These are phyloP conservation scores for Fabrea salina DNA, from an alignment of 169 alveolate species.

Conservation along the genomic window DNA sequence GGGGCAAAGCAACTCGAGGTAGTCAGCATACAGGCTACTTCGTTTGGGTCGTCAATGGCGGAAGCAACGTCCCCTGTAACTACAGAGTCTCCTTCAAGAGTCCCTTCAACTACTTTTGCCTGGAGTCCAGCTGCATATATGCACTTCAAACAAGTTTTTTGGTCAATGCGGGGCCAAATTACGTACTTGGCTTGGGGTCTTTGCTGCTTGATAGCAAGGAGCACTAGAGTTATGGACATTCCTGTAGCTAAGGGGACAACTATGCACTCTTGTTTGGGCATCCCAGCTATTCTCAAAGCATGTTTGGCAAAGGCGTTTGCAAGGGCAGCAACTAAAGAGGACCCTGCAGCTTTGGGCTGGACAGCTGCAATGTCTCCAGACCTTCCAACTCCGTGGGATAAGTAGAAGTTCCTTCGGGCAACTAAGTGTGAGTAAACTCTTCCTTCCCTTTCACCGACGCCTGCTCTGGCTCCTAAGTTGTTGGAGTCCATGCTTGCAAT, in stretches of 20 bases:
- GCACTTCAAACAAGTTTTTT: constrained; percentile 86
- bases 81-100: constrained; percentile 44
- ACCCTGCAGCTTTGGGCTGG: constrained; percentile 90
- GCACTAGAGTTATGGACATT: constrained; percentile 74
- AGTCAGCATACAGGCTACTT: constrained; percentile 62
- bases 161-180: constrained; percentile 86
- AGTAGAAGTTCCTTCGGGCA: constrained; percentile 62
- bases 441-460: constrained; percentile 91
- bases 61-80: constrained; percentile 62
- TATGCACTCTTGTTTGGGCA: constrained; percentile 49
- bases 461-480: constrained; percentile 73
- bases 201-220: constrained; percentile 61
- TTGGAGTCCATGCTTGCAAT: constrained; percentile 84
- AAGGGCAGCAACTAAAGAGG: constrained; percentile 71
- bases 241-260: constrained; percentile 90
- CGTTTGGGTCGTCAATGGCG: constrained; percentile 45
- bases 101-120: constrained; percentile 67
- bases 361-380: constrained; percentile 85
- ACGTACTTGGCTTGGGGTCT: constrained; percentile 70
- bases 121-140: constrained; percentile 73
- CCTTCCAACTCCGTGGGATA: constrained; percentile 88
- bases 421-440: constrained; percentile 80
- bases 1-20: constrained; percentile 91
- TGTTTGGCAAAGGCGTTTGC: constrained; percentile 74
- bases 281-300: constrained; percentile 63